Evolutionary conservation across 2,329 filamentous ascomycete species (phyloP).

Genomic region (Exophiala lecanii-corni): DNA sequence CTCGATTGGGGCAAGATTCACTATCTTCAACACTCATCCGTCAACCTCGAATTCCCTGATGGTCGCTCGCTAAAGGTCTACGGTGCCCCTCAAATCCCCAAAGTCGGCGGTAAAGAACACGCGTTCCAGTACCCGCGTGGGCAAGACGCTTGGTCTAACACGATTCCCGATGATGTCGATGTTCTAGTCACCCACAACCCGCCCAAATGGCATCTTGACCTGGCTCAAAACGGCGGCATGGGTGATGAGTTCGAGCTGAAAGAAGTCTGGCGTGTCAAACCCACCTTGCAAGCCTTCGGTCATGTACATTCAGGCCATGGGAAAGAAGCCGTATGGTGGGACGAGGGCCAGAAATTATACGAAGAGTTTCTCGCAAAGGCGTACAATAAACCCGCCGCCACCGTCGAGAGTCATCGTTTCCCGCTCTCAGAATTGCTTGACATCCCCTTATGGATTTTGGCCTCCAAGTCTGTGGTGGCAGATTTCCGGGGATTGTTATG

Average conservation of each 20-base stretch:
- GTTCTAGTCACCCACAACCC: constrained; percentile 79
- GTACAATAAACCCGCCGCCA: constrained; percentile 28
- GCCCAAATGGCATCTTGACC: constrained; percentile 64
- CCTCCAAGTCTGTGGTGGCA: constrained; percentile 47
- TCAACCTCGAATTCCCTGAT: constrained; percentile 58
- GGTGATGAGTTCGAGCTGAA: constrained; percentile 67
- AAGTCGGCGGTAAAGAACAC: constrained; percentile 65
- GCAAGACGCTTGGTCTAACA: constrained; percentile 66
- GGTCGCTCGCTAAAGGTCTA: constrained; percentile 65
- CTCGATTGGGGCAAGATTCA: constrained; percentile 65
- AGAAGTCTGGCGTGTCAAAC: constrained; percentile 70
- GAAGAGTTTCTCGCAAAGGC: constrained; percentile 54
- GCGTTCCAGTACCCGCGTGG: constrained; percentile 70
- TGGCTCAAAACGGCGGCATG: constrained; percentile 50
- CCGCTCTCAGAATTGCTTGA: constrained; percentile 36
- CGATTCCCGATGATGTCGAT: constrained; percentile 67
- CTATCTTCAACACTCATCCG: constrained; percentile 68
- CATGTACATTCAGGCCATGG: constrained; percentile 78
- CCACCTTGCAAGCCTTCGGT: constrained; percentile 75
- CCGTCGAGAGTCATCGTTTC: constrained; percentile 24
- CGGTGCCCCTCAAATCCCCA: constrained; percentile 75
- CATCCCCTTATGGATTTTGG: constrained; percentile 46
- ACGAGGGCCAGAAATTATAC: constrained; percentile 66
- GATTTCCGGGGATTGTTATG: constrained; percentile 55
- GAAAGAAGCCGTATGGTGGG: constrained; percentile 66